A percentile compares a stretch with the other conserved stretches of the same genome.
Evolutionary conservation across 2,329 filamentous ascomycete species (phyloP).

Genomic region (Dactylellina cionopaga): DNA sequence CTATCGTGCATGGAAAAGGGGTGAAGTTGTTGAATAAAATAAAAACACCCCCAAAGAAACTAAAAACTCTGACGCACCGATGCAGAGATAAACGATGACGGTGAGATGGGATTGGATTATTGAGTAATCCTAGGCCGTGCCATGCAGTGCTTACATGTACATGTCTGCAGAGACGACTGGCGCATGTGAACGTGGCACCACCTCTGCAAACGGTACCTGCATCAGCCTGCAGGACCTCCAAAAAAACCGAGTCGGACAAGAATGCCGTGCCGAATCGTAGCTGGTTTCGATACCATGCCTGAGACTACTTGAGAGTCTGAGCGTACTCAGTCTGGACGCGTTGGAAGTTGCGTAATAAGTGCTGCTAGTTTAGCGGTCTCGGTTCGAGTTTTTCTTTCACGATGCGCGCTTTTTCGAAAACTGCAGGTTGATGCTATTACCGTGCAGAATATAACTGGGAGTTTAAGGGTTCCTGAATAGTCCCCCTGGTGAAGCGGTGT

Average conservation of each 20-base stretch:
- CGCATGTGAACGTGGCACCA: slow-evolving; percentile 49
- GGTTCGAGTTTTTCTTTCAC: slow-evolving; percentile 16
- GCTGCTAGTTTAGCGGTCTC: slow-evolving; percentile 26
- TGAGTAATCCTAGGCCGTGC: slow-evolving; percentile 17
- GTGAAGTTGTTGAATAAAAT: background rate
- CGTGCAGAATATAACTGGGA: background rate
- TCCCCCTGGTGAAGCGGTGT: slow-evolving; percentile 37
- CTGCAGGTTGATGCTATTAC: background rate
- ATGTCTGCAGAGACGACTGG: slow-evolving; percentile 12
- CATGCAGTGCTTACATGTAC: slow-evolving; percentile 29
- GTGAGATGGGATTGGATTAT: no score
- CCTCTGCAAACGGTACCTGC: slow-evolving; percentile 52
- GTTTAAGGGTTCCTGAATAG: background rate
- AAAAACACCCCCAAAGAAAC: background rate
- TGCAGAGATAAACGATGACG: background rate
- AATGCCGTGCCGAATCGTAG: slow-evolving; percentile 11
- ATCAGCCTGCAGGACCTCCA: slow-evolving; percentile 25
- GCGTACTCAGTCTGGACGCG: no score
- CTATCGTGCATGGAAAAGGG: slow-evolving; percentile 1
- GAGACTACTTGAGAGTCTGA: no score
- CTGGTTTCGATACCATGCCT: slow-evolving; percentile 24
- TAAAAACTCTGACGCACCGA: background rate
- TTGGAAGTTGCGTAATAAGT: slow-evolving; percentile 40
- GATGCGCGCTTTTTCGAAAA: background rate
- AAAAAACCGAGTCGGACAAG: background rate